phyloP scores from a whole-genome alignment of 495 filamentous ascomycete species.

The Halenospora varia region DNA sequence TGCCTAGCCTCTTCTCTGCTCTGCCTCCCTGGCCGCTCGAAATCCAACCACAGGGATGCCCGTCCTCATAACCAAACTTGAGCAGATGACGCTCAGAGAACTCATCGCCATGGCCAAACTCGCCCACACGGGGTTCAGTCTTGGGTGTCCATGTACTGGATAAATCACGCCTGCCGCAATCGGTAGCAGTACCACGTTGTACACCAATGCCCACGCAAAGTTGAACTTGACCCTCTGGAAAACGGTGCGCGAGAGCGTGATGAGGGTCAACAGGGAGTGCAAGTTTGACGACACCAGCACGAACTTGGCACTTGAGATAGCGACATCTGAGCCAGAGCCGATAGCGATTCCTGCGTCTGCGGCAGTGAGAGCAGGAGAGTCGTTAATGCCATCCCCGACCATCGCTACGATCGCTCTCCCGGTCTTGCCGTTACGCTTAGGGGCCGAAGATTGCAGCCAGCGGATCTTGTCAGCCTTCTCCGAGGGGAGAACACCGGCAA shows the following conservation, averaged over 20 bases:
- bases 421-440: constrained; percentile 5
- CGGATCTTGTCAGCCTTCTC: constrained; percentile 83
- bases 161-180: constrained; percentile 81
- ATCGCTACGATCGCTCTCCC: constrained; percentile 24
- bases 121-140: constrained; percentile 80
- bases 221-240: constrained; percentile 84
- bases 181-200: constrained; percentile 73
- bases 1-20: no score
- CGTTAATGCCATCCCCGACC: constrained; percentile 82
- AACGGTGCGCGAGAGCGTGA: constrained; percentile 65
- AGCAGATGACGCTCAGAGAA: constrained; percentile 73
- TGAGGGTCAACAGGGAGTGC: constrained; percentile 62
- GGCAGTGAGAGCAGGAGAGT: constrained; percentile 75
- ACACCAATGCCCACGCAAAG: constrained; percentile 85
- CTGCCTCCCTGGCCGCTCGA: constrained; percentile 14
- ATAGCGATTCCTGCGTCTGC: constrained; percentile 84
- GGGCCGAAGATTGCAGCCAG: constrained; percentile 56
- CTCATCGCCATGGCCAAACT: constrained; percentile 83
- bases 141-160: constrained; percentile 54
- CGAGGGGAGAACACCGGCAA: constrained; percentile 81
- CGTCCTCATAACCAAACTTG: constrained; percentile 60
- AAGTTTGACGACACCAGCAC: constrained; percentile 75
- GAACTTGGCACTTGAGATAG: constrained; percentile 76
- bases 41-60: constrained; percentile 43
- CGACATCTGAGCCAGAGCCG: constrained; percentile 79